Evolutionary conservation across 1,284 basidiomycete species (phyloP).

Genomic region (Chiua sp.): DNA sequence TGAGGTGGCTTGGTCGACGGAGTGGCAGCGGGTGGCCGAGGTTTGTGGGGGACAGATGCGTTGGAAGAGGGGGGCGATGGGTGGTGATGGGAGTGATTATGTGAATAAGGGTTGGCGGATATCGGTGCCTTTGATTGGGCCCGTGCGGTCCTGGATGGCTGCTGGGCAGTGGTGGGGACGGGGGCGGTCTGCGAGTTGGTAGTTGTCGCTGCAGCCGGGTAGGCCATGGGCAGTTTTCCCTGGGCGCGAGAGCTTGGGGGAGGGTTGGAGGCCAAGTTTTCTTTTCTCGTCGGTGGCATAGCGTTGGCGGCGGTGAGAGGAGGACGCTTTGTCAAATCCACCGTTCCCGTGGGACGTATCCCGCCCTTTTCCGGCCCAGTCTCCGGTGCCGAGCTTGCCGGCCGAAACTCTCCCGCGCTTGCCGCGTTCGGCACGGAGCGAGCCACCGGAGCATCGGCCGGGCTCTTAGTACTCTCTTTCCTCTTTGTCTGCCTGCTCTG

Average conservation of each 20-base stretch:
- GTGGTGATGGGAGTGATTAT: slow-evolving; percentile 63
- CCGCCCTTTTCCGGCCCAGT: slow-evolving; percentile 41
- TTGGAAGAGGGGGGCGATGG: slow-evolving; percentile 74
- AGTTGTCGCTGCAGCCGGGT: slow-evolving; percentile 40
- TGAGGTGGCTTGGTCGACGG: slow-evolving; percentile 33
- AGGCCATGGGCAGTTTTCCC: slow-evolving; percentile 79
- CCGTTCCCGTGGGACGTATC: slow-evolving; percentile 44
- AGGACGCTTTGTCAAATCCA: slow-evolving; percentile 42
- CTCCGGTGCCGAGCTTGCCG: slow-evolving; percentile 39
- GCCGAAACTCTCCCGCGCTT: slow-evolving; percentile 11
- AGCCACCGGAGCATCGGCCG: slow-evolving; percentile 31
- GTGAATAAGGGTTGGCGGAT: slow-evolving; percentile 55
- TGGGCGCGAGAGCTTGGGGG: slow-evolving; percentile 71
- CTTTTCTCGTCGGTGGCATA: slow-evolving; percentile 45
- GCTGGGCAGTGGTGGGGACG: slow-evolving; percentile 44
- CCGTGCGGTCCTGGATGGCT: slow-evolving; percentile 50
- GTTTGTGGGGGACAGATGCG: slow-evolving; percentile 55
- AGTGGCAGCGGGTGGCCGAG: slow-evolving; percentile 46
- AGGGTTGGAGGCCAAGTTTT: slow-evolving; percentile 46
- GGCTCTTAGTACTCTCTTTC: slow-evolving; percentile 23
- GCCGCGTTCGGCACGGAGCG: slow-evolving; percentile 38
- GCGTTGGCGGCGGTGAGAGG: slow-evolving; percentile 45
- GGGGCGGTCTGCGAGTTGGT: slow-evolving; percentile 36
- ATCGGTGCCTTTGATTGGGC: slow-evolving; percentile 75
- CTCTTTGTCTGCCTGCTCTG: slow-evolving; percentile 41